Conservation (phyloP, 1,139 yeast species). For the Magnusiomyces fungicola region DNA sequence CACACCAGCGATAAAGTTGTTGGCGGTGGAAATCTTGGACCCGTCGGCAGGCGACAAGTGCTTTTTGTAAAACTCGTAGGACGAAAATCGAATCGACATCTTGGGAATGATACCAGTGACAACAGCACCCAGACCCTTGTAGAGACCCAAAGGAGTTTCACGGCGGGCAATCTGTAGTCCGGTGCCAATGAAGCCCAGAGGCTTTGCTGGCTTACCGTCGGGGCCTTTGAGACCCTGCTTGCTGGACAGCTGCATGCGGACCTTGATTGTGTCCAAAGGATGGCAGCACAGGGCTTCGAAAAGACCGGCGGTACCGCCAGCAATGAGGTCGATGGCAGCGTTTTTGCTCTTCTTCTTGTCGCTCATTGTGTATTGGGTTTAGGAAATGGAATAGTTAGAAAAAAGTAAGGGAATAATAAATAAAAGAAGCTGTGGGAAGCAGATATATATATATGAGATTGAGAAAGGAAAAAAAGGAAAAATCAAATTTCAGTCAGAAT, state of each 20-base stretch:
- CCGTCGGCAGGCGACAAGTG: constrained; percentile 58
- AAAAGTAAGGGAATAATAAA: constrained; percentile 5
- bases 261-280: constrained; percentile 82
- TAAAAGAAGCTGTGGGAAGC: constrained; percentile 2
- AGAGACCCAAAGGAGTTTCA: constrained; percentile 79
- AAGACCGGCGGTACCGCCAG: constrained; percentile 97
- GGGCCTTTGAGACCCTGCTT: constrained; percentile 17
- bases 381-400: constrained; percentile 1
- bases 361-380: constrained; percentile 18
- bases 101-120: constrained; percentile 96
- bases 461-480: no score
- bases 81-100: constrained; percentile 94
- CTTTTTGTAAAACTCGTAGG: constrained; percentile 82
- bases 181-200: constrained; percentile 80
- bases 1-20: constrained; percentile 84
- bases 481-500: no score
- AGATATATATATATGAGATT: no score
- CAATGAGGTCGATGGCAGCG: constrained; percentile 70
- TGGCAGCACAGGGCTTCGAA: constrained; percentile 96
- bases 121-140: constrained; percentile 96
- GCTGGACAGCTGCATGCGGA: constrained; percentile 83
- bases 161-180: constrained; percentile 71
- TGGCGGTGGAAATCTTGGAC: constrained; percentile 53
- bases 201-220: constrained; percentile 42
- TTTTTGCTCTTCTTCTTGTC: constrained; percentile 31